Evolutionary conservation across 495 filamentous ascomycete species (phyloP), one percentile per base, ranked within the genome.

Genomic region (Tuber calosporum): DNA sequence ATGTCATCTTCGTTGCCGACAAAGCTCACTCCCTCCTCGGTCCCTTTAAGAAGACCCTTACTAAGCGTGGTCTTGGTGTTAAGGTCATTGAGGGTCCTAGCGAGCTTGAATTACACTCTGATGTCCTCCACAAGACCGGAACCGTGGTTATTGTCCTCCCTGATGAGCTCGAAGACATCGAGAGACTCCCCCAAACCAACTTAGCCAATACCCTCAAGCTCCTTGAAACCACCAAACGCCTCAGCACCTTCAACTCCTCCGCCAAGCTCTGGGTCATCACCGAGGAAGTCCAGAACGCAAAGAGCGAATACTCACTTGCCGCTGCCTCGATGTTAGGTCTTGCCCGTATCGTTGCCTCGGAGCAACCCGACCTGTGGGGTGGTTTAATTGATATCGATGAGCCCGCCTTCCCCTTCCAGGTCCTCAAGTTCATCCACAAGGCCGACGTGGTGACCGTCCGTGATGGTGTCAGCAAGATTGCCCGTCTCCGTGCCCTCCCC

Each of bases 371-470:
- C 41, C 26, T 77, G 13, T 85, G 79, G 73, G 84, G 84, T 39
- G 83, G 73, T 3, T 69, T 85, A 38, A 82, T 85, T 68, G 84
- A 84, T 37, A 72, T 70, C 13, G 81, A 83, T 40, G 53, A 62
- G 26, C 53, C 53, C 11, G 53, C 37, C 0, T 81, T 85, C 66
- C 82, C 82, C 2, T 69, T 83, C 2, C 69, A 78, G 19, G 75
- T 80, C 11, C 74, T 85, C 26, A 79, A 82, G 66, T 84, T 85
- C 70, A 79, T 84, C 41, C 78, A 75, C 19, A 81, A 77, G 1
- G 74, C 75, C n/a, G 86, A 86, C 71, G 79, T 84, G 66, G 82
- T 87, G 72, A 80, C 82, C 22, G 84, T 86, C 42, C 75, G 78
- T n/a, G 85, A 87, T 67, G 83, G 83, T 20, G 77, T 87, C 9